A percentile compares a stretch with the other conserved stretches of the same genome.
phyloP scores from a whole-genome alignment of 768 basidiomycete species.

The Suillus spraguei region DNA sequence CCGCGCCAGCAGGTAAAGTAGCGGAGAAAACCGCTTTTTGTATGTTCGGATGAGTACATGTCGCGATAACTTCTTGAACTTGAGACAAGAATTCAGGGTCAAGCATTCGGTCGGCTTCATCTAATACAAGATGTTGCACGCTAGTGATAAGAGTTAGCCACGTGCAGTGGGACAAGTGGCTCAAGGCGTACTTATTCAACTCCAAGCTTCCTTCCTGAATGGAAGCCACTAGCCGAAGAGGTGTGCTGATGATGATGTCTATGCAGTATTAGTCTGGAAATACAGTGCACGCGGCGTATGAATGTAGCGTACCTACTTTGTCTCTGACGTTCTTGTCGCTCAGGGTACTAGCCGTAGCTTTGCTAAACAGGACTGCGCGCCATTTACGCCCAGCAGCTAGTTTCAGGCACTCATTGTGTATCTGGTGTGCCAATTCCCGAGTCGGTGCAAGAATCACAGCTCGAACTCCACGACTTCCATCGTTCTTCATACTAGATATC shows the following conservation, averaged over 20 bases:
- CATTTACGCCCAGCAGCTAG: conserved; percentile 81
- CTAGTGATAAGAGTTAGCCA: conserved; percentile 39
- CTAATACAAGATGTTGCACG: conserved; percentile 83
- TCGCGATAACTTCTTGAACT: conserved; percentile 81
- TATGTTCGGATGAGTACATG: conserved; percentile 66
- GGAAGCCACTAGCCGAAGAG: conserved; percentile 83
- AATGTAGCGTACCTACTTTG: conserved; percentile 67
- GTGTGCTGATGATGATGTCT: conserved; percentile 95
- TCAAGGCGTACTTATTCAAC: conserved; percentile 64
- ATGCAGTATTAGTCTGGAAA: conserved; percentile 5
- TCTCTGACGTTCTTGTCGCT: conserved; percentile 70
- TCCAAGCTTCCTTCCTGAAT: conserved; percentile 68
- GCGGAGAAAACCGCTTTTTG: conserved; percentile 95
- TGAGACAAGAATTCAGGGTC: conserved; percentile 89
- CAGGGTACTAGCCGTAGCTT: conserved; percentile 85
- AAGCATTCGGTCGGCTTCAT: conserved; percentile 91
- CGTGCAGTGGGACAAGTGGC: conserved; percentile 3
- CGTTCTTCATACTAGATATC: conserved; percentile 45
- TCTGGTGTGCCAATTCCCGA: conserved; percentile 94
- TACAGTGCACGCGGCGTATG: conserved; percentile 1
- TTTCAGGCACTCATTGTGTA: conserved; percentile 87
- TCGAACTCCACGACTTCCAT: conserved; percentile 61
- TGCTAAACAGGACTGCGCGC: conserved; percentile 82
- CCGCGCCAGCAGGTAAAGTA: conserved; percentile 86
- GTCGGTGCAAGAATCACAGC: conserved; percentile 90